These are phyloP conservation scores for Medicago ruthenica DNA, from an alignment of 306 rosid species.

Conservation along the genomic window DNA sequence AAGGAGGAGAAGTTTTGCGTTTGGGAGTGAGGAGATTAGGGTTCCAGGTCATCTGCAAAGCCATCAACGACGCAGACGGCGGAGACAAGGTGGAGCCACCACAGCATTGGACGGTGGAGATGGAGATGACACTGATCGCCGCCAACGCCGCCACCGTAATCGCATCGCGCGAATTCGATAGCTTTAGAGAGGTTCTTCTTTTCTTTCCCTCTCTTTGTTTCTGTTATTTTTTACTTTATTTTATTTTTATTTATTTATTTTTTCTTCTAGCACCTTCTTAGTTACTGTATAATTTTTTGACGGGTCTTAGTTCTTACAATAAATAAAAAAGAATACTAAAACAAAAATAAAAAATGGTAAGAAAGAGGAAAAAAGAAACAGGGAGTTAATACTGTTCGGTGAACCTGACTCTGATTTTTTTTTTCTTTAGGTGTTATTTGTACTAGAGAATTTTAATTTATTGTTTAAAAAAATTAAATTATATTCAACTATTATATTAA, in stretches of 20 bases:
- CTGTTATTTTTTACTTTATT: not conserved
- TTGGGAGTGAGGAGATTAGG: conserved; percentile 87
- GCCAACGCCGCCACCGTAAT: conserved; percentile 66
- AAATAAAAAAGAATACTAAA: not conserved
- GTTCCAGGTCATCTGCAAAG: conserved; percentile 97
- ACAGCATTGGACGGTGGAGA: conserved; percentile 71
- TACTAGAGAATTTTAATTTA: no score
- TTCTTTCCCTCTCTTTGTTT: conserved; percentile 37
- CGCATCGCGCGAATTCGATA: conserved; percentile 67
- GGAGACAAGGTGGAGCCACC: conserved; percentile 35
- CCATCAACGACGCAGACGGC: conserved; percentile 88
- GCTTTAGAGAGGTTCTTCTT: not conserved
- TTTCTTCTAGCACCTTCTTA: conserved; percentile 41
- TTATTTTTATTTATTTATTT: not conserved
- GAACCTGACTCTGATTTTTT: no score
- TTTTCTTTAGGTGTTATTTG: no score
- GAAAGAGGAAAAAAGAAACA: no score
- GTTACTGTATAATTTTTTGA: not conserved
- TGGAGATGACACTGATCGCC: conserved; percentile 37
- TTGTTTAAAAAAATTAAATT: no score
- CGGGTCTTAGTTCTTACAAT: not conserved
- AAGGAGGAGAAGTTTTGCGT: conserved; percentile 78
- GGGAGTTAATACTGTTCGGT: no score
- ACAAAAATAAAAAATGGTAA: not conserved
- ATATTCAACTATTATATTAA: no score